Evolutionary conservation across 2,329 filamentous ascomycete species (phyloP).

Genomic region (Boeremia lycopersici): DNA sequence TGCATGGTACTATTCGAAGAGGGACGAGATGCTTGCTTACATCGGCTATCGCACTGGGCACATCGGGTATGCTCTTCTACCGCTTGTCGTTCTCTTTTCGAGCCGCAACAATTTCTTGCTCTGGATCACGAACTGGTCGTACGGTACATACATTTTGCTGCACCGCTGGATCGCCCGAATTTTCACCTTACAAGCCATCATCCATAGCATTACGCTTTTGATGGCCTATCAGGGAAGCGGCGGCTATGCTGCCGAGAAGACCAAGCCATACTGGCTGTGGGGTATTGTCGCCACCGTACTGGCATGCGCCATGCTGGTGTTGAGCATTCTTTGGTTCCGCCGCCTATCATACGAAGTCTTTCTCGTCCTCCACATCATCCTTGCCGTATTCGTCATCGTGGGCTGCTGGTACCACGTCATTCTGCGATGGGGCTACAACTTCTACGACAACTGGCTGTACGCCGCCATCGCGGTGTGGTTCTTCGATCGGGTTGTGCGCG

Average conservation of each 20-base stretch:
- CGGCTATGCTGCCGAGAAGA: not conserved
- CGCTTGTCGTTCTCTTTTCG: not conserved
- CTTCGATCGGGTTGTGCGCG: conserved; percentile 54
- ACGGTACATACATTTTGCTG: not conserved
- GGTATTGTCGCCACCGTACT: not conserved
- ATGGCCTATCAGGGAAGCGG: not conserved
- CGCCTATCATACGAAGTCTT: not conserved
- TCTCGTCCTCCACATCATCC: not conserved
- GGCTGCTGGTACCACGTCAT: conserved; percentile 47
- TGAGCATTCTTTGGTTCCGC: not conserved
- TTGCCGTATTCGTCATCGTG: not conserved
- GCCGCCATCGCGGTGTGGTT: conserved; percentile 52
- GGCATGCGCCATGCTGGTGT: not conserved
- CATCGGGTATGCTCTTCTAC: not conserved
- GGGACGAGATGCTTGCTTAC: not conserved
- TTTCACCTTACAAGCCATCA: not conserved
- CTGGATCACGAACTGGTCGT: not conserved
- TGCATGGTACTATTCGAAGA: not conserved
- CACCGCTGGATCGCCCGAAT: not conserved
- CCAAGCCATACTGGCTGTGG: not conserved
- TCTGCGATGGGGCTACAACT: conserved; percentile 17
- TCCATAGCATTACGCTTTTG: not conserved
- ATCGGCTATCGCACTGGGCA: not conserved
- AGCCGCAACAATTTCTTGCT: not conserved
- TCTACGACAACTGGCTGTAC: conserved; percentile 57